Base-by-base conservation (phyloP, 345 rosid species). In the Populus alba region DNA sequence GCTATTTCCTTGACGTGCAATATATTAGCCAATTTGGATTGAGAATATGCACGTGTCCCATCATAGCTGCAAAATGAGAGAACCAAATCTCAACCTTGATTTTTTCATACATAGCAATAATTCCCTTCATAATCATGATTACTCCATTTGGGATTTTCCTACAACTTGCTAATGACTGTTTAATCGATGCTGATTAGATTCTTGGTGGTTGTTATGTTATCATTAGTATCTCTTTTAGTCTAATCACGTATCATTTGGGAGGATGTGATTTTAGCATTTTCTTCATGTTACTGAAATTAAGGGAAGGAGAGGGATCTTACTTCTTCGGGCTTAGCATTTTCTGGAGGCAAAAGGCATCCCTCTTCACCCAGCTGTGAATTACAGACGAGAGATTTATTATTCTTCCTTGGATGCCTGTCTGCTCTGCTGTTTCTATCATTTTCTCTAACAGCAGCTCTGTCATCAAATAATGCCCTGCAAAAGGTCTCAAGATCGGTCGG, bases 361-460 rank as follows among this genome's bases (percentile, higher is more conserved):
- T 86, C 71, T 85, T 95, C 29, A 92, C 92, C 99, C 99, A 95
- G 80, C 79, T 82, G 82, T 95, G 99, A 85, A 95, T 88, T 23
- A 90, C 98, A 18, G 99, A 95, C n/a, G 99, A 93, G 35, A 95
- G 92, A 76, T 92, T 89, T 72, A 95, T 88, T 80, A 95, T 92
- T 85, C 95, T 86, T 81, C 99, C 99, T 72, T 90, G 90, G 41
- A 92, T 83, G 74, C 95, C 94, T 51, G 89, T 88, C 73, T 82
- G 77, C 8, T 73, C 79, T 70, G 99, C 92, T 38, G 99, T 93
- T 77, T 89, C 97, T 81, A 91, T 77, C 98, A 95, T 92, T 74
- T 88, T 95, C 81, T 93, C 96, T 29, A 87, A 7, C 22, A 95
- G 77, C 92, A 90, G 51, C 67, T 95, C 98, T 37, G 99, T 92